Evolutionary conservation across 2,329 filamentous ascomycete species (phyloP).

Genomic region (Cyclaneusma minus): DNA sequence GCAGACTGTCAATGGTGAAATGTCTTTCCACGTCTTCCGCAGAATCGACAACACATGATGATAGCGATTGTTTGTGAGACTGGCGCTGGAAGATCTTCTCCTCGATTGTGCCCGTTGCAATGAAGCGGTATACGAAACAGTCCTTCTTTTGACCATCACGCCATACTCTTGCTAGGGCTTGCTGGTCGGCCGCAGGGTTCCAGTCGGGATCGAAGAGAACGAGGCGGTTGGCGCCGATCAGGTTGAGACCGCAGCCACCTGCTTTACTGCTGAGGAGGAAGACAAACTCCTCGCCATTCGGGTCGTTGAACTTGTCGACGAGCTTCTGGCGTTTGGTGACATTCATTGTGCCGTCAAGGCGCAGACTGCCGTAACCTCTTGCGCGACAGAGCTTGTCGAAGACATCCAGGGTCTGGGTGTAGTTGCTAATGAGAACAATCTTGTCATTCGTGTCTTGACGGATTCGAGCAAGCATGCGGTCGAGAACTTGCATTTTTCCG

Average conservation of each 20-base stretch:
- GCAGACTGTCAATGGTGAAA: constrained; percentile 78
- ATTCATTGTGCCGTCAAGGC: constrained; percentile 94
- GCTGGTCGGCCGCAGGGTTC: constrained; percentile 96
- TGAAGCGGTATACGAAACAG: constrained; percentile 99
- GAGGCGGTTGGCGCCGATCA: constrained; percentile 87
- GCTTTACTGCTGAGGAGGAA: constrained; percentile 96
- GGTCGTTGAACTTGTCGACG: constrained; percentile 95
- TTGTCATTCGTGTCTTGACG: constrained; percentile 96
- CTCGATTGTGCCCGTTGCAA: constrained; percentile 92
- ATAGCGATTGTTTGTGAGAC: constrained; percentile 93
- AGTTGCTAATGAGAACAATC: constrained; percentile 97
- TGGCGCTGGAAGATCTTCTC: constrained; percentile 99
- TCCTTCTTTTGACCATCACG: constrained; percentile 98
- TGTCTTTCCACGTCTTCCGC: constrained; percentile 95
- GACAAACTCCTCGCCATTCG: constrained; percentile 75
- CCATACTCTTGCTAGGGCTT: constrained; percentile 94
- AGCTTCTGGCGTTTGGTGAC: constrained; percentile 94
- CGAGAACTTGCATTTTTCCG: constrained; percentile 96
- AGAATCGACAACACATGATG: constrained; percentile 89
- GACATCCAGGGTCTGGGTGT: constrained; percentile 88
- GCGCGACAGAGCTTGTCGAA: constrained; percentile 83
- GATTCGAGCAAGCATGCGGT: constrained; percentile 92
- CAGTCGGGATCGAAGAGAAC: constrained; percentile 95
- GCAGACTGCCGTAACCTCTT: constrained; percentile 70
- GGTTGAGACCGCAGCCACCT: constrained; percentile 87